Evolutionary conservation across 805 yeast genomes (phyloP), one percentile per base, ranked within the genome.

Genomic region (Saccharomyces jurei): DNA sequence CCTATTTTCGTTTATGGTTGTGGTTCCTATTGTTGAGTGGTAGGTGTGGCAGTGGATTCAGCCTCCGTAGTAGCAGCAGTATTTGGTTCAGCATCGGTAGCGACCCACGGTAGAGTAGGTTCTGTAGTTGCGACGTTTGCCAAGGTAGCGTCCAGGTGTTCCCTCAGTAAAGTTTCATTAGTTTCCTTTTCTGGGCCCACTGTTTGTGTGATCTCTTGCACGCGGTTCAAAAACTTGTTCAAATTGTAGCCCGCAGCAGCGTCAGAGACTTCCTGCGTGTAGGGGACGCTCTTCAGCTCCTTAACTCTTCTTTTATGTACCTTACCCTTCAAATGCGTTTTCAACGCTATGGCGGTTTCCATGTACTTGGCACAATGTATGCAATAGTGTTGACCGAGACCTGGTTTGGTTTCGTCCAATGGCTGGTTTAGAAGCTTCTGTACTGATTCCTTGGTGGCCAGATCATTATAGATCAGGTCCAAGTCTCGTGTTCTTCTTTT

Each of bases 311-410:
- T 81, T 70, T 87, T 91, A 72, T 94, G 99, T 6, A 83, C 79
- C 65, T 90, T 91, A 3, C 86, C 77, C 62, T 82, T 81, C 58
- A 79, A 72, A 73, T 94, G 99, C 13, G 84, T 77, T 56, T 81
- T 82, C 53, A 88, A 76, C 6, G 96, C 86, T 31, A 72, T 69
- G 48, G 86, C 89, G 54, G 84, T 83, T 68, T 91, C 97, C 65
- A 83, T 89, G 71, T 94, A 89, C 68, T 86, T 87, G 50, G 96
- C 95, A 77, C 99, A 94, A 59, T 90, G 96, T 52, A 94, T 78
- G 71, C 98, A 94, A 71, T 89, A 94, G 71, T 81, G 86, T 71
- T 94, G 98, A 14, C 97, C 99, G 60, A 94, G 74, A 1, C 99
- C 99, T 0, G 97, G 91, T 66, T 86, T 85, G 48, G 83, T 81